Evolutionary conservation across 148 eudicot genomes (phyloP).

Genomic region (Rheum nobile): DNA sequence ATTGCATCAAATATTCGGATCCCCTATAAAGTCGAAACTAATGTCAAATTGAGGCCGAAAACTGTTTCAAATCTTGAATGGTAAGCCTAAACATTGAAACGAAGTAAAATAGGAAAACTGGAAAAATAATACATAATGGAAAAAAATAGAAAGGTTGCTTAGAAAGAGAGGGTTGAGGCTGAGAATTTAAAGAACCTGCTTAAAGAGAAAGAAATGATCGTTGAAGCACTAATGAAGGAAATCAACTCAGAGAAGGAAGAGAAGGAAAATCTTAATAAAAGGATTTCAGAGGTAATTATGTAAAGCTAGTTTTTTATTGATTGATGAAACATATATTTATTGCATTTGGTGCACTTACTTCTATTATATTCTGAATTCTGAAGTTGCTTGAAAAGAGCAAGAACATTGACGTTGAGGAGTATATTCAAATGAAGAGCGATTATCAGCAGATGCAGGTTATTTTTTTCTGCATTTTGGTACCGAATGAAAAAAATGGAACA

Average conservation of each 20-base stretch:
- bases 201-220: conserved; percentile 41
- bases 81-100: too few species aligned
- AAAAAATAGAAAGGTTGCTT: too few species aligned
- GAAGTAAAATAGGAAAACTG: too few species aligned
- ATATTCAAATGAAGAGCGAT: conserved; percentile 45
- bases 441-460: conserved; percentile 50
- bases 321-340: neutral
- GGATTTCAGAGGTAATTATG: conserved; percentile 35
- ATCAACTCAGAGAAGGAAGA: conserved; percentile 38
- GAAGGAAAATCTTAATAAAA: conserved; percentile 35
- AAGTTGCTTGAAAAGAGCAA: conserved; percentile 53
- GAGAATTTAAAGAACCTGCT: conserved; percentile 47
- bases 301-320: neutral
- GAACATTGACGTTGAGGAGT: conserved; percentile 55
- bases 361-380: neutral
- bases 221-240: conserved; percentile 47
- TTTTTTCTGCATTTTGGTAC: neutral
- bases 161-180: conserved; percentile 35
- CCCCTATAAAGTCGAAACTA: too few species aligned
- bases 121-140: too few species aligned
- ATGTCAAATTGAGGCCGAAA: too few species aligned
- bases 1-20: too few species aligned
- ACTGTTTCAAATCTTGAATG: too few species aligned
- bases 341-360: neutral
- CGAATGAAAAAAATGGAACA: too few species aligned